Conservation (phyloP, 371 early-diverging fungal species). For the Mortierella sp. region DNA sequence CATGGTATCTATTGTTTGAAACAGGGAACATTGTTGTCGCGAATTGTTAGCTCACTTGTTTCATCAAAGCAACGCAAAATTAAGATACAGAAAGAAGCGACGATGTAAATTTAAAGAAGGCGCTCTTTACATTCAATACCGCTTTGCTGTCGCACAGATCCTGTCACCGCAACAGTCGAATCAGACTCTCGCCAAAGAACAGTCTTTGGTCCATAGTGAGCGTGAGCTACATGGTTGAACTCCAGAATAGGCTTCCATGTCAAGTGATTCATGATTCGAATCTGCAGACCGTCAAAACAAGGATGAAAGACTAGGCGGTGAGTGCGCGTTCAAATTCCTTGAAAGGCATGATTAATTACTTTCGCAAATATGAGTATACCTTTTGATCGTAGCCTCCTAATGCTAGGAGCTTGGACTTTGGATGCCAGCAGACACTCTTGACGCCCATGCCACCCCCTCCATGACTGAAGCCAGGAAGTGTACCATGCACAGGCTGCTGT, state of each 20-base stretch:
- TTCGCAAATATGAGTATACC: constrained; percentile 12
- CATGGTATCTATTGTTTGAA: constrained; percentile 23
- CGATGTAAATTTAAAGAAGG: not conserved
- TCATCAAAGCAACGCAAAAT: not conserved
- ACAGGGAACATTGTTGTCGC: not conserved
- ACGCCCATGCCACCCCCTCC: constrained; percentile 51
- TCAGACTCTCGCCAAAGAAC: constrained; percentile 56
- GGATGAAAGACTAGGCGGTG: not conserved
- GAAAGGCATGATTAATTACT: not conserved
- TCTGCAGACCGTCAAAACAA: constrained; percentile 3
- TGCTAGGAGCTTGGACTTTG: constrained; percentile 46
- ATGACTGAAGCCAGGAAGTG: constrained; percentile 9
- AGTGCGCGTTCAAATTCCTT: not conserved
- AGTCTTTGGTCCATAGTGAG: constrained; percentile 44
- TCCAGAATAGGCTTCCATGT: constrained; percentile 49
- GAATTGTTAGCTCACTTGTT: not conserved
- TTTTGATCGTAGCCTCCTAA: constrained; percentile 57
- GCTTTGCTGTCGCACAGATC: constrained; percentile 29
- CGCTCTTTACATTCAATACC: constrained; percentile 44
- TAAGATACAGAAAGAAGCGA: not conserved
- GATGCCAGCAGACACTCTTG: constrained; percentile 57
- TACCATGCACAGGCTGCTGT: not conserved
- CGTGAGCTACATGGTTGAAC: constrained; percentile 32
- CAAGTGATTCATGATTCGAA: constrained; percentile 42
- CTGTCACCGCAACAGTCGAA: constrained; percentile 32